Base-by-base conservation (phyloP, 805 yeast genomes). In the Lipomyces mesembrius region DNA sequence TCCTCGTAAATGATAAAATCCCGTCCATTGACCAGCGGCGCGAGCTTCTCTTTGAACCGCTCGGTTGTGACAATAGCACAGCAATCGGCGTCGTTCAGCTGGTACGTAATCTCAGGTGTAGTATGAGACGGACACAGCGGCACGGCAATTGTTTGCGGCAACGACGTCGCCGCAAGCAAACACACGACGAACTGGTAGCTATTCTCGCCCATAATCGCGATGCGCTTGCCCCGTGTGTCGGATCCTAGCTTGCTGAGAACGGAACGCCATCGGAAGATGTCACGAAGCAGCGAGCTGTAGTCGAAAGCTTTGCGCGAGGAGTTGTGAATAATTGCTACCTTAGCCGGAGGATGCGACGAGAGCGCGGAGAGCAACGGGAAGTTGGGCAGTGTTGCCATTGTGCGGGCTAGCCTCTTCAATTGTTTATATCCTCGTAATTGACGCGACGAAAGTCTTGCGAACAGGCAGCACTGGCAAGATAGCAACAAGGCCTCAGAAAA, bases 171-270 rank as follows among this genome's bases (percentile, higher is more conserved):
- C 11, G 78, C 78, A 54, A 68, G 72, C 60, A 76, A 70, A 20
- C 73, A 62, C 12, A 67, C 72, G 17, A 71, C 71, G 65, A 76
- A 76, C 69, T 76, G 73, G 62, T 66, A 76, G 59, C 75, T 71
- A 69, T 76, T 76, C 66, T 76, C 79, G 34, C 78, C 79, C 79
- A 76, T 76, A 46, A 76, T 73, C 27, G 79, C 79, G 17, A 76
- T 66, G 27, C 77, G 74, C 58, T 59, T 63, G 37, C 72, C 72
- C 46, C 57, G 8, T 43, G 56, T 22, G 43, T 51, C 29, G n/a
- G 51, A 22, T 34, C 54, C 57, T 53, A 62, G 34, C 49, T 34
- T 54, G 25, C 64, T 29, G 14, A 75, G 67, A 6, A 71, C 65
- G 1, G 66, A 27, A 51, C 73, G 62, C 78, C 77, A 76, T 39